These are phyloP conservation scores for Corylus avellana DNA, from an alignment of 306 rosid genomes.

Conservation along the genomic window DNA sequence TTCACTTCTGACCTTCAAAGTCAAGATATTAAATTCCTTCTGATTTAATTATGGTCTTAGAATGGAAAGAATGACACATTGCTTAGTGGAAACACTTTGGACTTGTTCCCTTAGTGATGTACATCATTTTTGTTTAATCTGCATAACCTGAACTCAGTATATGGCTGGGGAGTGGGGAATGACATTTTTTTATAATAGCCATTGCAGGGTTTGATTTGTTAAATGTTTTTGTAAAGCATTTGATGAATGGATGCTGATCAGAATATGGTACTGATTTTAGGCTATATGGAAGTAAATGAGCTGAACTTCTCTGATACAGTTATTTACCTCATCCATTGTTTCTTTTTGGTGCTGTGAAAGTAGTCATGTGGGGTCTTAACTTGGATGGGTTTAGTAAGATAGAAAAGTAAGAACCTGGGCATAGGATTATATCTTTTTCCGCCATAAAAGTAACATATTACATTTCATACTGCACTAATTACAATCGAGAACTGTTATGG, in stretches of 20 bases:
- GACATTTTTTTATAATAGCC: neutral
- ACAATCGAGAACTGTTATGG: no score
- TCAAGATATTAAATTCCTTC: neutral
- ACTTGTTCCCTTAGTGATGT: neutral
- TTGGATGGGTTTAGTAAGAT: no score
- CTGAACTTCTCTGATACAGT: neutral
- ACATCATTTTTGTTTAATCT: neutral
- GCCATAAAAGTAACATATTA: no score
- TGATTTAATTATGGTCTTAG: neutral
- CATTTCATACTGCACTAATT: no score
- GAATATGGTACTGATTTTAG: neutral
- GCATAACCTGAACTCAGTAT: neutral
- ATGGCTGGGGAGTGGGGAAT: neutral
- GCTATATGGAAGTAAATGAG: neutral
- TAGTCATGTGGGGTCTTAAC: no score
- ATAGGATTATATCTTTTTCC: no score
- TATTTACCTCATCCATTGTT: neutral
- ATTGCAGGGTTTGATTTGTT: neutral
- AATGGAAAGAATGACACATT: neutral
- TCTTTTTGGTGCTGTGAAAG: no score
- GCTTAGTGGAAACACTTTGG: neutral
- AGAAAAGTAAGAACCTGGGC: no score
- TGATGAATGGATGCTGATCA: neutral
- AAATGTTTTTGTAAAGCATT: neutral
- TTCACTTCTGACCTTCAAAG: slow-evolving; percentile 23